Base-by-base conservation (phyloP, 1,284 basidiomycete genomes). In the Rhodotorula sp. region DNA sequence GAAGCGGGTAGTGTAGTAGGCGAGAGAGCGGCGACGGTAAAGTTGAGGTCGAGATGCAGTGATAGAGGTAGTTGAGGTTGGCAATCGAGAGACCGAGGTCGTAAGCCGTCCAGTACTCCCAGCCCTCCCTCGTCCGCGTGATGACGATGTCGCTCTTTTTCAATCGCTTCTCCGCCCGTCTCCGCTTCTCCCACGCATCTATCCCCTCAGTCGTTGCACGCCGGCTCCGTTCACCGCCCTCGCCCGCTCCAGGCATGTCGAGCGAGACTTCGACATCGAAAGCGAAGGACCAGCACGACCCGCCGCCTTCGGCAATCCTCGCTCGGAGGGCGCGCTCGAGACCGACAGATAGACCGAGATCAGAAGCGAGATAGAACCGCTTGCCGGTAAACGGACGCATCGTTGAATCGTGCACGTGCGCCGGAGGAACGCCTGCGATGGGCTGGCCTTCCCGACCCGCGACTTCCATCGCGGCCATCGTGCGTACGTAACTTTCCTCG, bases 61-160 rank as follows among this genome's bases (percentile, higher is more conserved):
- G 86, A 78, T 91, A 90, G 13, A 94, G 77, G 92, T 92, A 95
- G 1, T 86, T 82, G 2, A 93, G 82, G 0, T 88, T 91, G 7
- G 88, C 92, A 29, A 94, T 86, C 5, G 86, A 86, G 79, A 89
- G 89, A 34, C 81, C 77, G 24, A 52, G 39, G 20, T 83, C 82
- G 39, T 86, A 83, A 27, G 89, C 89, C 55, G 85, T 84, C 67
- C 87, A 85, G 79, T 88, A 94, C 2, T 87, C 85, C 64, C 82
- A 80, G 4, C 91, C 90, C 68, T 84, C 82, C 39, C 91, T 82
- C 79, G 85, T 89, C 70, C 85, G 82, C 11, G 89, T 88, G 11
- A 94, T 82, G 53, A 89, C 84, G 3, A 91, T 82, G 77, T 92
- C 90, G 29, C 85, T 86, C 55, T 76, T 70, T 27, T 67, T 63